Evolutionary conservation across 2,329 filamentous ascomycete genomes (phyloP).

Genomic region (Graphiopsis chlorocephala): DNA sequence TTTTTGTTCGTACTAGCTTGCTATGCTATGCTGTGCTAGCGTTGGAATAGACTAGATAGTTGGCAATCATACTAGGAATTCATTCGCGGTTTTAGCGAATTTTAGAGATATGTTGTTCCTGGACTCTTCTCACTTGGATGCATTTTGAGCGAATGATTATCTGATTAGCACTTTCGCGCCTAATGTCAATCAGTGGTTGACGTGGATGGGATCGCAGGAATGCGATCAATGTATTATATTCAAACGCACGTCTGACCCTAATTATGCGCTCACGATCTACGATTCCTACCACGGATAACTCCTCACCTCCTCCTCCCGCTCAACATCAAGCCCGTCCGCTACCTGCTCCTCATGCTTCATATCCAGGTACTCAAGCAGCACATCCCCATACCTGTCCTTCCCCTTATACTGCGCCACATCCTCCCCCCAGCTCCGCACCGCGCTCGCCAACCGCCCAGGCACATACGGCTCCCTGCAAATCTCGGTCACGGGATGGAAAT

Average conservation of each 20-base stretch:
- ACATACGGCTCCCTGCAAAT: slow-evolving; percentile 71
- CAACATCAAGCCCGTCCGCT: slow-evolving; percentile 54
- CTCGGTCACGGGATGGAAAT: slow-evolving; percentile 69
- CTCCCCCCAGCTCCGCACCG: slow-evolving; percentile 76
- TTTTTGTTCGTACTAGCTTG: not conserved
- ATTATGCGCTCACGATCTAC: not conserved
- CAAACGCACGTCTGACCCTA: not conserved
- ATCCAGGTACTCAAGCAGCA: slow-evolving; percentile 75
- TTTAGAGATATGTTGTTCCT: not conserved
- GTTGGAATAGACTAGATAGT: not conserved
- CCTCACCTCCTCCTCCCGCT: slow-evolving; percentile 58
- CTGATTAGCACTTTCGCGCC: not conserved
- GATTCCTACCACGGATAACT: slow-evolving; percentile 58
- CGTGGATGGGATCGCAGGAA: not conserved
- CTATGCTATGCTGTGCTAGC: not conserved
- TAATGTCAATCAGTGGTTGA: not conserved
- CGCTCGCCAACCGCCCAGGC: slow-evolving; percentile 73
- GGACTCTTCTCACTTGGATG: not conserved
- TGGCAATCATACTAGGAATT: not conserved
- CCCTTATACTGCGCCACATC: slow-evolving; percentile 78
- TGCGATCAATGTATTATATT: not conserved
- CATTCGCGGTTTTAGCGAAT: not conserved
- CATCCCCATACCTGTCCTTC: slow-evolving; percentile 67
- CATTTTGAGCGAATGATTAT: not conserved
- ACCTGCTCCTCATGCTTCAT: slow-evolving; percentile 71